Conservation (phyloP, 495 filamentous ascomycete species). For the Ascobolus immersus region DNA sequence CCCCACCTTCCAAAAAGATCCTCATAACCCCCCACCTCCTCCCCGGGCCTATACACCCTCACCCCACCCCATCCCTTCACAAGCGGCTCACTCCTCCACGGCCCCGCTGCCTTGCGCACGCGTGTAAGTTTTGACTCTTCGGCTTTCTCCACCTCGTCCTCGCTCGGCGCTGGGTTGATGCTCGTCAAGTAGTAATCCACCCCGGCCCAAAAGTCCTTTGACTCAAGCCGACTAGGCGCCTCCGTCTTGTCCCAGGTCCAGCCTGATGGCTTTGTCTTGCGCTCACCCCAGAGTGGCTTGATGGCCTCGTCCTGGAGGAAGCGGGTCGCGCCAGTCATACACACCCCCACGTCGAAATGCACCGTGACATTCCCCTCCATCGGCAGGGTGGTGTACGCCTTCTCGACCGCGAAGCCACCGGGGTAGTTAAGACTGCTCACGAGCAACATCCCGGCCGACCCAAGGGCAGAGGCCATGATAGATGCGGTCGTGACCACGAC, state of each 20-base stretch:
- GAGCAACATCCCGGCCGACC: conserved; percentile 37
- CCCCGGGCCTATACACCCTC: conserved; percentile 32
- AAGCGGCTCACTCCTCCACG: conserved; percentile 45
- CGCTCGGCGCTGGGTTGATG: conserved; percentile 26
- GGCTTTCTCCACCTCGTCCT: conserved; percentile 45
- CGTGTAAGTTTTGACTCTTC: conserved; percentile 68
- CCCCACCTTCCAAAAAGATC: conserved; percentile 11
- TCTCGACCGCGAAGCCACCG: conserved; percentile 43
- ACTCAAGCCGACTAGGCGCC: conserved; percentile 2
- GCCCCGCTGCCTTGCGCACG: conserved; percentile 28
- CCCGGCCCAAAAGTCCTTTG: conserved; percentile 17
- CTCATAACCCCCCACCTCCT: conserved; percentile 14
- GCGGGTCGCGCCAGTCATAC: conserved; percentile 81
- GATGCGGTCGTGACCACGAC: conserved; percentile 27
- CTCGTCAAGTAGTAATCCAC: conserved; percentile 36
- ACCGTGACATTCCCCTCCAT: conserved; percentile 20
- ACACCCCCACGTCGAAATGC: conserved; percentile 66
- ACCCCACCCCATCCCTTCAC: conserved; percentile 50
- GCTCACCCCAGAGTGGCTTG: conserved; percentile 4
- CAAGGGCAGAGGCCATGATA: conserved; percentile 29
- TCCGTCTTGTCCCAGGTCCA: conserved; percentile 3
- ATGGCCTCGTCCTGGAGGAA: conserved; percentile 34
- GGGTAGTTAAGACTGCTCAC: conserved; percentile 66
- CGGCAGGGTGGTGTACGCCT: conserved; percentile 27
- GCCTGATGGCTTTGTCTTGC: background rate